phyloP scores from a whole-genome alignment of 495 filamentous ascomycete species.

The Aspergillus sclerotioniger region DNA sequence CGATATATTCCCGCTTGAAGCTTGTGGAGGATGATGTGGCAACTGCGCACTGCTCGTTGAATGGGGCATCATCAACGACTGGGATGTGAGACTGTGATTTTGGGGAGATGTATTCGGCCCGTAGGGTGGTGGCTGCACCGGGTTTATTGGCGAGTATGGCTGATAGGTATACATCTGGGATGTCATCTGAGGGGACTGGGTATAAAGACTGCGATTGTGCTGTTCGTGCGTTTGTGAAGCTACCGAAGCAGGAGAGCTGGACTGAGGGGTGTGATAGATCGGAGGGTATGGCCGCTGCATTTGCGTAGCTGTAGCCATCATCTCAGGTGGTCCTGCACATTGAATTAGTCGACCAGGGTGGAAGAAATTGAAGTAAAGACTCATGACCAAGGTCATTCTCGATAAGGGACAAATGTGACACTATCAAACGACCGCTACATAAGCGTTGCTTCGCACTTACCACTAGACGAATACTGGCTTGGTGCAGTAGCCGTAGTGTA shows the following conservation, averaged over 20 bases:
- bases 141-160: constrained; percentile 71
- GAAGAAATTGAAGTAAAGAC: neutral
- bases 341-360: constrained; percentile 15
- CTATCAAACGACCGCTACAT: neutral
- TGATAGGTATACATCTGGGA: constrained; percentile 75
- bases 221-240: constrained; percentile 89
- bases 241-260: constrained; percentile 93
- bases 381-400: neutral
- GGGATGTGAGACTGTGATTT: constrained; percentile 60
- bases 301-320: constrained; percentile 84
- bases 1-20: constrained; percentile 35
- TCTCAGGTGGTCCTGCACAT: constrained; percentile 71
- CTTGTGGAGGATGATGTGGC: constrained; percentile 50
- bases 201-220: constrained; percentile 76
- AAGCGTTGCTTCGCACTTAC: constrained; percentile 50
- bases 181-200: constrained; percentile 73
- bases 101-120: constrained; percentile 70
- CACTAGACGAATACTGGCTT: constrained; percentile 73
- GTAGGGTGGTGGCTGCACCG: constrained; percentile 71
- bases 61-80: constrained; percentile 68
- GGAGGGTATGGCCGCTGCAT: constrained; percentile 85
- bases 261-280: constrained; percentile 95
- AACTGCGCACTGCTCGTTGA: constrained; percentile 57
- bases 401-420: neutral
- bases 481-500: constrained; percentile 70